Evolutionary conservation across 768 basidiomycete species (phyloP).

Genomic region (Tulasnella sp.): DNA sequence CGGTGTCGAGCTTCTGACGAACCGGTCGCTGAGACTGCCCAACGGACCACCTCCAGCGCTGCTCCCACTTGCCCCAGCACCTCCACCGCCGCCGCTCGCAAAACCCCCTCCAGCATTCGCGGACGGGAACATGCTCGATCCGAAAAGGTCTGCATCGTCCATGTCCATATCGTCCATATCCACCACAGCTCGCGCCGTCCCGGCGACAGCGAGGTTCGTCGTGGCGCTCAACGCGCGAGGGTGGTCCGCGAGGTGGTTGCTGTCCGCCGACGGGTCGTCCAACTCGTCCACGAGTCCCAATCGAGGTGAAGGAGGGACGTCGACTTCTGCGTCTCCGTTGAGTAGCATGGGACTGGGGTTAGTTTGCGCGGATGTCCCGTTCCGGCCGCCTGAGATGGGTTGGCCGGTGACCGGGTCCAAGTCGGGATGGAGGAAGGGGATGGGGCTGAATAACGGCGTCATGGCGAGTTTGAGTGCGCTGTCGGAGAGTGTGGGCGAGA

Average conservation of each 20-base stretch:
- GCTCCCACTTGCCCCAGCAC: not conserved
- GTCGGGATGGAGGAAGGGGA: slow-evolving; percentile 77
- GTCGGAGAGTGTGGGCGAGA: slow-evolving; percentile 32
- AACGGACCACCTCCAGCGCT: no score
- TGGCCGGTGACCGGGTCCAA: slow-evolving; percentile 69
- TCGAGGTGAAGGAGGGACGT: slow-evolving; percentile 11
- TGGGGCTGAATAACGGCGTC: slow-evolving; percentile 79
- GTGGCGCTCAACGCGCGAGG: slow-evolving; percentile 48
- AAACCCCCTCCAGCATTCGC: not conserved
- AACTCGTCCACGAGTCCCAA: slow-evolving; percentile 76
- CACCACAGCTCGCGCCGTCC: not conserved
- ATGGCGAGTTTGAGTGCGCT: slow-evolving; percentile 35
- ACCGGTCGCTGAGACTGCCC: no score
- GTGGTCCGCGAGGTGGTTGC: slow-evolving; percentile 69
- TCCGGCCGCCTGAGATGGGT: slow-evolving; percentile 39
- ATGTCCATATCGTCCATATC: slow-evolving; percentile 20
- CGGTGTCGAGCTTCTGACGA: not conserved
- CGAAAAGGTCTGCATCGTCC: slow-evolving; percentile 13
- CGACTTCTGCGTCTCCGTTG: slow-evolving; percentile 27
- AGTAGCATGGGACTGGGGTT: slow-evolving; percentile 12
- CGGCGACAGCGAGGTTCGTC: slow-evolving; percentile 6
- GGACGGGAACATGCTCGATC: not conserved
- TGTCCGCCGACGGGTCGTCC: slow-evolving; percentile 59
- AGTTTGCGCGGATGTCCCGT: slow-evolving; percentile 4
- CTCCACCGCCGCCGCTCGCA: not conserved